These are phyloP conservation scores for Phallus indusiatus DNA, from an alignment of 768 basidiomycete genomes.

Conservation along the genomic window DNA sequence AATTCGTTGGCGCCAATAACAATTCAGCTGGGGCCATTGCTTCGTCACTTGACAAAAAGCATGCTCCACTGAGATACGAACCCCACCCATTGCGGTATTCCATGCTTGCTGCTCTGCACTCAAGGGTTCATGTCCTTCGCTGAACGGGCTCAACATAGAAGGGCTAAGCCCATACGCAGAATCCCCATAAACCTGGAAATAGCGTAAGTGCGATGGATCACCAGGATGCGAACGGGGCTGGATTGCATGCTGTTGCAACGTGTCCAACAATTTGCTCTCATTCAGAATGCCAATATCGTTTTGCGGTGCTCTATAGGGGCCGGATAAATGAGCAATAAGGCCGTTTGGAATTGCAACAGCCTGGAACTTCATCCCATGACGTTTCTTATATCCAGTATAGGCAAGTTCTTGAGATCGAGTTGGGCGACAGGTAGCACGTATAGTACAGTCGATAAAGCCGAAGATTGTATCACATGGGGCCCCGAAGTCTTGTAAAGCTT, in stretches of 20 bases:
- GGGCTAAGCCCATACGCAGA: constrained; percentile 18
- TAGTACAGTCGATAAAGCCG: constrained; percentile 20
- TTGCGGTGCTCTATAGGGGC: constrained; percentile 15
- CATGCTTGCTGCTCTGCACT: constrained; percentile 15
- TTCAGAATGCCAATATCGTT: constrained; percentile 14
- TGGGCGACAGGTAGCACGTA: constrained; percentile 14
- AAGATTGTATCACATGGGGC: constrained; percentile 12
- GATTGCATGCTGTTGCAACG: constrained; percentile 2
- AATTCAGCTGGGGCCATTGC: constrained; percentile 20
- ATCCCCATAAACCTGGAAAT: constrained; percentile 19
- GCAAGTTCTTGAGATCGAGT: constrained; percentile 9
- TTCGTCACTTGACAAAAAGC: constrained; percentile 17
- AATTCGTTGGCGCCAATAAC: constrained; percentile 15
- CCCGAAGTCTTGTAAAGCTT: constrained; percentile 11
- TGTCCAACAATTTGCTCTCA: constrained; percentile 10
- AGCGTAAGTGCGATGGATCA: constrained; percentile 1
- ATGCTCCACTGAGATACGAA: constrained; percentile 22
- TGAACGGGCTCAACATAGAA: constrained; percentile 15
- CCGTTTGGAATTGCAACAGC: constrained; percentile 20
- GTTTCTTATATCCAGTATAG: constrained; percentile 20
- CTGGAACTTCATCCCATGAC: constrained; percentile 22
- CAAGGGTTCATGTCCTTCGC: not conserved
- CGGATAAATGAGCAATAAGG: constrained; percentile 18
- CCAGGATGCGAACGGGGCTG: constrained; percentile 5
- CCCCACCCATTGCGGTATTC: constrained; percentile 19